A percentile compares a stretch with the other conserved stretches of the same genome.
phyloP scores from a whole-genome alignment of 2,329 filamentous ascomycete genomes.

The Botrytis squamosa region DNA sequence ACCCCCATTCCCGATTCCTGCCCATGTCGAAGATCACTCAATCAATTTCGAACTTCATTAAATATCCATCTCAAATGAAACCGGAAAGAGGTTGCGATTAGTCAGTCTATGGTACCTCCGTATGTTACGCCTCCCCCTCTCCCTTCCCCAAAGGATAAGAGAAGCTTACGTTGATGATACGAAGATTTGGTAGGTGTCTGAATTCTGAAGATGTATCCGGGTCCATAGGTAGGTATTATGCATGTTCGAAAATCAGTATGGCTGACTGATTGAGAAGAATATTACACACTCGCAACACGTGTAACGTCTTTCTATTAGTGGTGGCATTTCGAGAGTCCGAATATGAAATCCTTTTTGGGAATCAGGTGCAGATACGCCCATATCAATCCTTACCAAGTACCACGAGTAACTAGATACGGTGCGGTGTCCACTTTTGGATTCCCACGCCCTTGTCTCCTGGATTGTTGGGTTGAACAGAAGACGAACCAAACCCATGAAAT shows the following conservation, averaged over 20 bases:
- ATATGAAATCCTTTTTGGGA: conserved; percentile 2
- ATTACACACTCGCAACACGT: neutral
- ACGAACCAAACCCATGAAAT: conserved; percentile 4
- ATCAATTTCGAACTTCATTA: neutral
- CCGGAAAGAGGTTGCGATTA: neutral
- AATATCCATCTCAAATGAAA: neutral
- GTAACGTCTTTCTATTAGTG: conserved; percentile 1
- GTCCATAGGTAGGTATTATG: neutral
- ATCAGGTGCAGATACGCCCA: conserved; percentile 15
- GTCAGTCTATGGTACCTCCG: neutral
- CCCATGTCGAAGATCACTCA: conserved; percentile 15
- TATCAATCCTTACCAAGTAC: neutral
- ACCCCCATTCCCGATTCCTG: neutral
- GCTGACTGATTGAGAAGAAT: neutral
- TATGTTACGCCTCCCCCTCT: neutral
- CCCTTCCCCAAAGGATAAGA: neutral
- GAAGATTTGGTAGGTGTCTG: neutral
- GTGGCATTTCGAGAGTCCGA: conserved; percentile 16
- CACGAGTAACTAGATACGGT: neutral
- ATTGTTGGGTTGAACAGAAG: conserved; percentile 5
- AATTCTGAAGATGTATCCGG: neutral
- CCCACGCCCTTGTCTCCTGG: conserved; percentile 13
- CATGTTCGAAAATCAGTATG: neutral
- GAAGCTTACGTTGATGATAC: neutral
- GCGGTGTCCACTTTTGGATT: conserved; percentile 21